Base-by-base conservation (phyloP, 2,329 filamentous ascomycete species). In the Zalaria obscura region DNA sequence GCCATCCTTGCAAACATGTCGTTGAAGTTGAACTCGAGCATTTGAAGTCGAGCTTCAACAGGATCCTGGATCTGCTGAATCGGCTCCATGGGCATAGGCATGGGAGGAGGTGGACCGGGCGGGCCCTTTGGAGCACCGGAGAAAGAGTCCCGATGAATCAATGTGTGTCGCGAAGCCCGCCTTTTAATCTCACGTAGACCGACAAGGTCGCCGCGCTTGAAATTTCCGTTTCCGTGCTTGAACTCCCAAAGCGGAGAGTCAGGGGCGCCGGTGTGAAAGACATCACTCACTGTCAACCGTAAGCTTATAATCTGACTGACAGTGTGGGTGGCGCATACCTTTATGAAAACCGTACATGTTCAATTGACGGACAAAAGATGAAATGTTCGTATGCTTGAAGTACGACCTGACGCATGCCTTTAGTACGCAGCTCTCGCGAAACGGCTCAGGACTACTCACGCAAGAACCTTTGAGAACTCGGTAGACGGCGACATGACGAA, bases 281-380 rank as follows among this genome's bases (percentile, higher is more conserved):
- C 91, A 60, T 98, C 91, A 67, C 91, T 95, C 54, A 96, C 91
- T 95, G 54, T 34, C 44, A 18, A 18, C 18, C 18, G 18, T 18
- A 18, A 18, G 18, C 18, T 18, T 18, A 18, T 18, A 5, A 9
- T 33, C 5, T 18, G 18, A 18, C 18, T 18, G 18, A 18, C 18
- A 18, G 18, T 18, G 35, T 34, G 9, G 10, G n/a, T 28, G 9
- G 6, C 28, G 50, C 59, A 39, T 62, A 93, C 88, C 88, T 83
- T 98, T 98, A 60, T 98, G 91, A 62, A 98, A 98, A 5, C 91
- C 91, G 54, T 98, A 98, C 91, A 98, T 98, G 59, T 98, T 98
- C 39, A 98, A 67, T 65, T 98, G 91, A 38, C 91, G 78, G 39
- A 98, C 91, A 60, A 98, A 98, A 1, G 91, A 96, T 7, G 91